Percentiles rank a stretch among this genome's conserved stretches.
phyloP scores from a whole-genome alignment of 352 stramenopile species.

The Plasmopara muralis region DNA sequence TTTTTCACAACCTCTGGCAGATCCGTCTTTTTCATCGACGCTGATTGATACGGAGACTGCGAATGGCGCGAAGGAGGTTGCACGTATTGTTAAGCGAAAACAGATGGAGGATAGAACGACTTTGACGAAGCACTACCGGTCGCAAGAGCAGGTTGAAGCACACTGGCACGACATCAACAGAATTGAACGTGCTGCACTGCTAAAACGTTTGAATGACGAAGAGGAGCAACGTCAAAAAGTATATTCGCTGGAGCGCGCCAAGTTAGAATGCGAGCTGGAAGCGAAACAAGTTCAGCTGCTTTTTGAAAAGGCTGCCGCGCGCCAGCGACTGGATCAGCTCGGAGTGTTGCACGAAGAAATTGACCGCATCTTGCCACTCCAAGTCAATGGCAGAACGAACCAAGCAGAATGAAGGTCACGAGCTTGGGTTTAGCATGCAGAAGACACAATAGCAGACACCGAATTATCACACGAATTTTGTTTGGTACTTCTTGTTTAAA shows the following conservation, averaged over 20 bases:
- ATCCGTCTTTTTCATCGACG: not conserved
- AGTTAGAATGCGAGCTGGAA: slow-evolving; percentile 24
- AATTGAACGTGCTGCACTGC: slow-evolving; percentile 21
- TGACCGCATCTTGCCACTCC: slow-evolving; percentile 34
- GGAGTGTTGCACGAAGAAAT: slow-evolving; percentile 36
- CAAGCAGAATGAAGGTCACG: too few relatives aligned
- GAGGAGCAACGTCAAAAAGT: slow-evolving; percentile 23
- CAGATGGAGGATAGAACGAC: slow-evolving; percentile 5
- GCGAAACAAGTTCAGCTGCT: slow-evolving; percentile 34
- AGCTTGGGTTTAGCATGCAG: too few relatives aligned
- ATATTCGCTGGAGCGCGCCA: slow-evolving; percentile 21
- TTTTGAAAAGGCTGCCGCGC: slow-evolving; percentile 38
- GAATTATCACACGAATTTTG: too few relatives aligned
- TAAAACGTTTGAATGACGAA: slow-evolving; percentile 26
- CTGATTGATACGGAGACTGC: slow-evolving; percentile 4
- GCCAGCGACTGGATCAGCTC: slow-evolving; percentile 39
- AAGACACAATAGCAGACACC: too few relatives aligned
- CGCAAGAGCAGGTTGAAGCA: slow-evolving; percentile 6
- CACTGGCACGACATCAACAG: slow-evolving; percentile 5
- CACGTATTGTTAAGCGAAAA: slow-evolving; percentile 13
- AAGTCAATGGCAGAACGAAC: not conserved
- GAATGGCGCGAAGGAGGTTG: slow-evolving; percentile 3
- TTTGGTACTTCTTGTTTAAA: too few relatives aligned
- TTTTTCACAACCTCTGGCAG: slow-evolving; percentile 5
- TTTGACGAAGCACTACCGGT: slow-evolving; percentile 10